A percentile compares a stretch with the other conserved stretches of the same genome.
Evolutionary conservation across 2,329 filamentous ascomycete genomes (phyloP).

Genomic region (Elsinoe batatas): DNA sequence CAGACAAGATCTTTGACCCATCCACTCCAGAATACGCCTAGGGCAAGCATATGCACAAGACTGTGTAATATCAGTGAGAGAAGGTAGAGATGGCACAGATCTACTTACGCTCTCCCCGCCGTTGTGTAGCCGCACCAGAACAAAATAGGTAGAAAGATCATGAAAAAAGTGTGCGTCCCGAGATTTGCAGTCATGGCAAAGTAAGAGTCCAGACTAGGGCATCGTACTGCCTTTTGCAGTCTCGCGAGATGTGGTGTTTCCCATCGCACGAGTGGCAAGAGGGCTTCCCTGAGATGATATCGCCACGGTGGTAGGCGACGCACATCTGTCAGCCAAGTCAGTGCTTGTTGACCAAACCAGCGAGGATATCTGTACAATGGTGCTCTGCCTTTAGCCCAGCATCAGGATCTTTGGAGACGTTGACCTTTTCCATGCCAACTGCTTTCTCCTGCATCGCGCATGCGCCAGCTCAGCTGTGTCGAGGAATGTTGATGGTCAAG

Average conservation of each 20-base stretch:
- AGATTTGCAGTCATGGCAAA: conserved; percentile 95
- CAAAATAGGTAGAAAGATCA: conserved; percentile 84
- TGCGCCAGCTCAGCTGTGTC: not conserved
- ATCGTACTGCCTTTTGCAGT: conserved; percentile 70
- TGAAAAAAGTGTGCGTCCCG: conserved; percentile 97
- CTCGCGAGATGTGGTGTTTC: conserved; percentile 90
- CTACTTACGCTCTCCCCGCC: conserved; percentile 75
- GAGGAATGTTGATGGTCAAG: conserved; percentile 3
- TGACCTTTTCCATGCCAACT: conserved; percentile 9
- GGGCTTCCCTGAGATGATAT: conserved; percentile 67
- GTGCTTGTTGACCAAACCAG: not conserved
- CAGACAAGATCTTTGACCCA: conserved; percentile 93
- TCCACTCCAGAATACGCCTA: conserved; percentile 62
- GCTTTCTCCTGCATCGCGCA: conserved; percentile 6
- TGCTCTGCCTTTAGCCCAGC: conserved; percentile 73
- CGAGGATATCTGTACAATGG: conserved; percentile 33
- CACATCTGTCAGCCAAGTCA: conserved; percentile 14
- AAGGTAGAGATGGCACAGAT: not conserved
- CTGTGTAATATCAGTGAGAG: conserved; percentile 18
- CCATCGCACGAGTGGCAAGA: conserved; percentile 82
- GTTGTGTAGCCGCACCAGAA: conserved; percentile 91
- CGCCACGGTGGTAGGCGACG: conserved; percentile 79
- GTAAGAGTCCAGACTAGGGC: conserved; percentile 82
- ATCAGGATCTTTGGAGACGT: conserved; percentile 35
- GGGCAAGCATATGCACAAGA: conserved; percentile 51